A percentile compares a stretch with the other conserved stretches of the same genome.
Evolutionary conservation across 2,329 filamentous ascomycete genomes (phyloP).

Genomic region (Aspergillus sp.): DNA sequence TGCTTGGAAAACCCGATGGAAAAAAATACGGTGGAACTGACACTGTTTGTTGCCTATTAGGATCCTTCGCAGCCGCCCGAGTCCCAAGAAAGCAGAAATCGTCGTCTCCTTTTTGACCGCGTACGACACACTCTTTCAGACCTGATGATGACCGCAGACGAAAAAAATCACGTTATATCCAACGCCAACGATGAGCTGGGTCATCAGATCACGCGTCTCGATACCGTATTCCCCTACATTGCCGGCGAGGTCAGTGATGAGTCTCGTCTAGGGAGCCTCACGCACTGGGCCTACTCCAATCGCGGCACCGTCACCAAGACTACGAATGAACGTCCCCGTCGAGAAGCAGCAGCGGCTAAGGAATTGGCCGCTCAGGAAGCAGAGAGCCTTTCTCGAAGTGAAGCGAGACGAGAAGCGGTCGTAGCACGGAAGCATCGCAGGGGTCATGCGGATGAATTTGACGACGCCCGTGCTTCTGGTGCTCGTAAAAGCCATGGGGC

Average conservation of each 20-base stretch:
- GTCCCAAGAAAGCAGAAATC: constrained; percentile 29
- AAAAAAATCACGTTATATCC: constrained; percentile 94
- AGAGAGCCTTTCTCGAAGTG: constrained; percentile 75
- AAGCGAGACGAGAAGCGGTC: constrained; percentile 73
- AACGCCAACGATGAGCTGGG: constrained; percentile 85
- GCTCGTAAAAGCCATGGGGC: constrained; percentile 50
- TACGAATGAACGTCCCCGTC: constrained; percentile 62
- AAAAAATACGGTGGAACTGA: not conserved
- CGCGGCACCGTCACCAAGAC: constrained; percentile 52
- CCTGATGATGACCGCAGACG: constrained; percentile 83
- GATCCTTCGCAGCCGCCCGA: constrained; percentile 22
- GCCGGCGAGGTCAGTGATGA: constrained; percentile 89
- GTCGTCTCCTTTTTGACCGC: constrained; percentile 66
- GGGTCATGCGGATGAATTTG: constrained; percentile 68
- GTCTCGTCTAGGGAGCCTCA: constrained; percentile 81
- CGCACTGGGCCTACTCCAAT: constrained; percentile 92
- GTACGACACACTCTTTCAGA: constrained; percentile 71
- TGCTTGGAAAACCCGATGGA: not conserved
- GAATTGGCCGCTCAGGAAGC: constrained; percentile 54
- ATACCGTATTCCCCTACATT: constrained; percentile 78
- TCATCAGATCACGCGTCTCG: constrained; percentile 74
- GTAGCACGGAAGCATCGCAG: constrained; percentile 66
- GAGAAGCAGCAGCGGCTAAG: constrained; percentile 66
- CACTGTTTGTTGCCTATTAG: constrained; percentile 9
- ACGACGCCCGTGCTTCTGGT: constrained; percentile 47